Evolutionary conservation across 202 grass and related monocot genomes (phyloP).

Genomic region (Elaeis oleifera): DNA sequence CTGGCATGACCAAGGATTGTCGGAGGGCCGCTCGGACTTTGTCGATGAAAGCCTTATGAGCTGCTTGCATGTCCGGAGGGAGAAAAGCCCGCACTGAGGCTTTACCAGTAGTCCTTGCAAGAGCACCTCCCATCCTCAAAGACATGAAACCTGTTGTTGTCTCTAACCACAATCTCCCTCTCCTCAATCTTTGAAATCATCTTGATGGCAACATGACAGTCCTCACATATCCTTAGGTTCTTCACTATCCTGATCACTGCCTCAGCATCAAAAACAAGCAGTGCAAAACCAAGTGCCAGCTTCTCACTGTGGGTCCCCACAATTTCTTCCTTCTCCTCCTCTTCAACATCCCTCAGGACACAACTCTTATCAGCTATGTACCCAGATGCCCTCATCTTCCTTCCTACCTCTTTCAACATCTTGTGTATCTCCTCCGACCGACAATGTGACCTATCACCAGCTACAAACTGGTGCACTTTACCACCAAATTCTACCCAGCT

Average conservation of each 20-base stretch:
- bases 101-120: constrained; percentile 12
- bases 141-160: constrained; percentile 7
- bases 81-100: too few relatives aligned
- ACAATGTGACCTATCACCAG: constrained; percentile 14
- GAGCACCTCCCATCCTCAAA: constrained; percentile 1
- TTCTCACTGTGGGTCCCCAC: constrained; percentile 3
- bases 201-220: constrained; percentile 3
- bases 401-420: background rate
- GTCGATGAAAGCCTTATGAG: too few relatives aligned
- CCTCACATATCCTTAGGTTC: constrained; percentile 14
- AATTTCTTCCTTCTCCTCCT: constrained; percentile 8
- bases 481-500: constrained; percentile 16
- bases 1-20: too few relatives aligned
- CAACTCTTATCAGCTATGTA: background rate
- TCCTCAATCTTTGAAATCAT: constrained; percentile 2
- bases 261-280: background rate
- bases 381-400: constrained; percentile 6
- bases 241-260: constrained; percentile 3
- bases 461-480: constrained; percentile 1
- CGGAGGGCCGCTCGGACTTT: too few relatives aligned
- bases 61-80: too few relatives aligned
- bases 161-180: constrained; percentile 11
- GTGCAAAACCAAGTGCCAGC: background rate
- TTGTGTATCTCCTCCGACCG: constrained; percentile 1
- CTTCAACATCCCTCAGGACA: background rate